Evolutionary conservation across 2,329 filamentous ascomycete genomes (phyloP).

Genomic region (Fusarium succisae): DNA sequence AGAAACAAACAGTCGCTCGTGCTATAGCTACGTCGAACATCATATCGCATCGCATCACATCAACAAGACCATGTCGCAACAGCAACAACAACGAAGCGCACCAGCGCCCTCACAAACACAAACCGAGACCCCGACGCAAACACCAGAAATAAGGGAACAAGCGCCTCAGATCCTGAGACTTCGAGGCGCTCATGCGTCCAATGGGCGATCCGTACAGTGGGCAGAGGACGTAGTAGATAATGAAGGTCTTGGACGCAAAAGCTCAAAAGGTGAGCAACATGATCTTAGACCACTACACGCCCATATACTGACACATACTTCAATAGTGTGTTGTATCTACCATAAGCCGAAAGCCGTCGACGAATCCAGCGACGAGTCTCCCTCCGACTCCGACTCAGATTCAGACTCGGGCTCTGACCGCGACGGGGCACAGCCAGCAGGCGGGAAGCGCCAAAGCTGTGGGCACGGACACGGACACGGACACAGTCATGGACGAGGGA

Average conservation of each 20-base stretch:
- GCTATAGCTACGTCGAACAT: background rate
- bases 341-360: slow-evolving; percentile 83
- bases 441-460: slow-evolving; percentile 54
- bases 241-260: slow-evolving; percentile 92
- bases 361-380: slow-evolving; percentile 80
- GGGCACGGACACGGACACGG: slow-evolving; percentile 52
- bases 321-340: slow-evolving; percentile 96
- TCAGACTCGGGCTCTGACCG: slow-evolving; percentile 52
- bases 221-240: slow-evolving; percentile 94
- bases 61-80: slow-evolving; percentile 45
- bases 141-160: slow-evolving; percentile 41
- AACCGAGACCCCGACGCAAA: slow-evolving; percentile 43
- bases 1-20: background rate
- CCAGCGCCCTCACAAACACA: slow-evolving; percentile 49
- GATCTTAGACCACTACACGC: background rate
- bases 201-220: slow-evolving; percentile 81
- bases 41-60: background rate
- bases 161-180: slow-evolving; percentile 59
- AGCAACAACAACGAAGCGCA: slow-evolving; percentile 41
- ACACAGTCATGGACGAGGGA: slow-evolving; percentile 41
- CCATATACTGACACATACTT: background rate
- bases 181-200: slow-evolving; percentile 57
- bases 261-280: slow-evolving; percentile 78
- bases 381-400: slow-evolving; percentile 67
- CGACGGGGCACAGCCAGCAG: slow-evolving; percentile 38